A percentile compares a stretch with the other conserved stretches of the same genome.
phyloP scores from a whole-genome alignment of 768 basidiomycete genomes.

The Chiua virens region DNA sequence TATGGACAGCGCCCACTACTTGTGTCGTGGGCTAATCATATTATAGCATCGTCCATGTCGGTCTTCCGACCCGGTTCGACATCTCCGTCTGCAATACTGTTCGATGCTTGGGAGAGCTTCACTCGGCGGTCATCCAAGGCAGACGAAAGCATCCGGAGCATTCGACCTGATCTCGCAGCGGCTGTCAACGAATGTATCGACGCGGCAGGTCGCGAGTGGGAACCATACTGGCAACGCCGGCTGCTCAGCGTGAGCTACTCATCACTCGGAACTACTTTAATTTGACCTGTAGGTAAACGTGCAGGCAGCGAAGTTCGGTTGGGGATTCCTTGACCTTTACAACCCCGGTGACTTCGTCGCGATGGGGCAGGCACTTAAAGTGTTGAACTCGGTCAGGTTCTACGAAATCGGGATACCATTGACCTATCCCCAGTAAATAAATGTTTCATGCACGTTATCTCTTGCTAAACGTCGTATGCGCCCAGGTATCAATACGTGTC shows the following conservation, averaged over 20 bases:
- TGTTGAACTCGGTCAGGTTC: conserved; percentile 88
- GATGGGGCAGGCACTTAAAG: conserved; percentile 91
- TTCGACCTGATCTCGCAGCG: conserved; percentile 79
- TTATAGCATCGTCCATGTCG: conserved; percentile 70
- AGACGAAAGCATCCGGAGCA: conserved; percentile 87
- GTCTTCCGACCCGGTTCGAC: conserved; percentile 93
- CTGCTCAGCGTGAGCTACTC: conserved; percentile 64
- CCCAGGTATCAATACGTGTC: conserved; percentile 79
- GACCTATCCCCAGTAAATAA: conserved; percentile 81
- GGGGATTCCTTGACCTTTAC: conserved; percentile 89
- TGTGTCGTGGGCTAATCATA: neutral
- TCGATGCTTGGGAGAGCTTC: conserved; percentile 91
- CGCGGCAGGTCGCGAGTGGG: conserved; percentile 91
- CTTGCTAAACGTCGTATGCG: conserved; percentile 1
- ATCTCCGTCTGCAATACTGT: conserved; percentile 87
- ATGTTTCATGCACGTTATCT: neutral
- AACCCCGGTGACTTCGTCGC: conserved; percentile 90
- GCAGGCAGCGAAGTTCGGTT: conserved; percentile 95
- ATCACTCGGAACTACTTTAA: neutral
- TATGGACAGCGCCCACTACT: conserved; percentile 33
- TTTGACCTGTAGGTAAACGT: neutral
- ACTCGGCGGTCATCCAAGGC: conserved; percentile 82
- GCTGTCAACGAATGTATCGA: conserved; percentile 93
- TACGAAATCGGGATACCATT: conserved; percentile 93
- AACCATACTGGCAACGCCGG: conserved; percentile 84